Evolutionary conservation across 208 protist genomes (phyloP).

Genomic region (Trypanosoma platydactyli): DNA sequence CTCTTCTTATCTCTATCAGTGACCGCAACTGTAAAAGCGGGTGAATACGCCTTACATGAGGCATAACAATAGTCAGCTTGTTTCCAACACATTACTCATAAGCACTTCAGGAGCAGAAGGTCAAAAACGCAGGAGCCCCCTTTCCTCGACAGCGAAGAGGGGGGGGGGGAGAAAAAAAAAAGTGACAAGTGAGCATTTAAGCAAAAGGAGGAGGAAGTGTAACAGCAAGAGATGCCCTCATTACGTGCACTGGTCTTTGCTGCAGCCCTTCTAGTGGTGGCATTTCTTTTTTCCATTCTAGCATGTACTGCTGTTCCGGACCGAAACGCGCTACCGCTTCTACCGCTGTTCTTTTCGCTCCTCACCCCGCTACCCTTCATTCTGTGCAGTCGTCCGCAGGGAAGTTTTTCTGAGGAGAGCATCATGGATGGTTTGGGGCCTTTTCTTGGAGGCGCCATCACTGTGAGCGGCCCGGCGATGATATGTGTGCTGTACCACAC

Average conservation of each 20-base stretch:
- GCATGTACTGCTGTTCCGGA: slow-evolving; percentile 48
- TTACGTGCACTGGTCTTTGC: slow-evolving; percentile 51
- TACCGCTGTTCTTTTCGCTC: slow-evolving; percentile 54
- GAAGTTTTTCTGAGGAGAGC: slow-evolving; percentile 9
- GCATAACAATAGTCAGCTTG: background rate
- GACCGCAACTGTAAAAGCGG: too few species aligned
- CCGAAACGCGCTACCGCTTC: slow-evolving; percentile 53
- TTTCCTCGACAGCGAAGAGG: too few species aligned
- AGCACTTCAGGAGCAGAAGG: background rate
- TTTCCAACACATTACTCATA: background rate
- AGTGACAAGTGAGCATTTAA: background rate
- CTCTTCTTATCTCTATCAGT: too few species aligned
- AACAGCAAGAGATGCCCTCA: slow-evolving; percentile 30
- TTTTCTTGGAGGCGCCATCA: slow-evolving; percentile 65
- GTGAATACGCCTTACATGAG: too few species aligned
- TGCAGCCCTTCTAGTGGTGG: slow-evolving; percentile 54
- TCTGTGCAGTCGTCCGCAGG: slow-evolving; percentile 37
- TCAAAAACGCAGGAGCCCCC: too few species aligned
- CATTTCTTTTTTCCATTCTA: slow-evolving; percentile 57
- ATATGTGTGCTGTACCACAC: slow-evolving; percentile 66
- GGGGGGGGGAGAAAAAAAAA: background rate
- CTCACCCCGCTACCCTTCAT: slow-evolving; percentile 62
- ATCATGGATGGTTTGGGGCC: slow-evolving; percentile 43
- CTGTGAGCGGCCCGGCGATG: slow-evolving; percentile 54
- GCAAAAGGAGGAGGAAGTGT: background rate